Base-by-base conservation (phyloP, 139 green algal species). In the Chlamydomonas asymmetrica region DNA sequence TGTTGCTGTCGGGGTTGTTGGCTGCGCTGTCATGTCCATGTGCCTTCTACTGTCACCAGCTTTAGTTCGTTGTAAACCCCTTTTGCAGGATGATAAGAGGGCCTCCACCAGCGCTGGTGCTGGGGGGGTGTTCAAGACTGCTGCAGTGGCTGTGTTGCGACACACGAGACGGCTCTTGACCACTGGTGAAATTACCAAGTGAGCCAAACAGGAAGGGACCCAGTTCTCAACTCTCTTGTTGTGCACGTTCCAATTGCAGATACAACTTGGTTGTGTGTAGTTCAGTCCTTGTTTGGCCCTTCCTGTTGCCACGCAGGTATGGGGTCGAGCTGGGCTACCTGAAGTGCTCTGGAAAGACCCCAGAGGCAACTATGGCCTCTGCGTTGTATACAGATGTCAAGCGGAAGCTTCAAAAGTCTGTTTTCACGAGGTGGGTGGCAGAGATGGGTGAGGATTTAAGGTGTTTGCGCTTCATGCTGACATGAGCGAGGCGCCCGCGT, bases 301-400 rank as follows among this genome's bases (percentile, higher is more conserved):
- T 20, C 57, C 57, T 32, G 38, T 13, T 40, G 29, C 41, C 8
- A 61, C 40, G 13, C 76, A 80, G 80, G 34, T 32, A 88, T 22
- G 91, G 91, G 2, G 61, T 96, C 5, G 79, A 91, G 66, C 75
- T 85, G 8, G 84, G 82, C 0, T 76, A 93, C 7, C 84, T 97
- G 64, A 84, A 90, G 45, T 90, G 84, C 67, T 78, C 89, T 41
- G 92, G 91, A 57, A 94, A 93, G 71, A 97, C 92, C 0, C 92
- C 92, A 0, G 92, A 96, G 67, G 91, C 92, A 8, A 97, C 92
- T 41, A 97, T 97, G 92, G 92, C 92, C 0, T 92, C 84, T 6
- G 91, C 91, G 4, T 70, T 97, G 43, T 97, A 96, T 80, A 96
- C 92, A 0, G 92, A 97, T 70, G 87, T 97, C 29, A 95, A 95